These are phyloP conservation scores for Phytophthora palmivora DNA, from an alignment of 352 stramenopile genomes.

Conservation along the genomic window DNA sequence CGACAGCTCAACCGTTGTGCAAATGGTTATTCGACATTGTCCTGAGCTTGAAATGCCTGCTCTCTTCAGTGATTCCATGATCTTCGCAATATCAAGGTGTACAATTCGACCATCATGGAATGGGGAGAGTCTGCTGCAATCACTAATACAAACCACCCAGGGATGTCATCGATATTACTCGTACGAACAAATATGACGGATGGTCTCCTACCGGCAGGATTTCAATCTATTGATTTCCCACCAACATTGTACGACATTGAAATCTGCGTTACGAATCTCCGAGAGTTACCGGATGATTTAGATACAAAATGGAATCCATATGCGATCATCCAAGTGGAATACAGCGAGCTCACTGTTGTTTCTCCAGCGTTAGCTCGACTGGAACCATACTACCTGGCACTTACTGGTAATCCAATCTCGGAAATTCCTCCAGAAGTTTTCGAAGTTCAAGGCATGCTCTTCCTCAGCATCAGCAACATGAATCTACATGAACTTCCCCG, in stretches of 20 bases:
- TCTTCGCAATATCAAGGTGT: constrained; percentile 45
- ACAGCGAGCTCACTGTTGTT: constrained; percentile 23
- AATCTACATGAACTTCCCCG: constrained; percentile 22
- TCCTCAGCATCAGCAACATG: constrained; percentile 22
- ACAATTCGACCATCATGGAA: constrained; percentile 44
- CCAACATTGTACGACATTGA: constrained; percentile 43
- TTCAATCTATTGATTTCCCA: constrained; percentile 48
- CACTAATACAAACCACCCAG: constrained; percentile 23
- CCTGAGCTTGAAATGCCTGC: constrained; percentile 32
- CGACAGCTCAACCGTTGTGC: constrained; percentile 30
- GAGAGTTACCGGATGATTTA: constrained; percentile 39
- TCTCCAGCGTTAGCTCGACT: constrained; percentile 21
- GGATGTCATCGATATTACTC: constrained; percentile 39
- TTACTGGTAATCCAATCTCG: constrained; percentile 36
- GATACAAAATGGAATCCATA: constrained; percentile 38
- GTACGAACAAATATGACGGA: constrained; percentile 46
- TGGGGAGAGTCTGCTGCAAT: constrained; percentile 39
- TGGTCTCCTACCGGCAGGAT: constrained; percentile 32
- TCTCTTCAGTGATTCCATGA: constrained; percentile 23
- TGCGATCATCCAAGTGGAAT: constrained; percentile 34
- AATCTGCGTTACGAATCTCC: constrained; percentile 49
- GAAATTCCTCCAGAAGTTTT: constrained; percentile 34
- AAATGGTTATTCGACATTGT: constrained; percentile 49
- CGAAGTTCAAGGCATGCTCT: constrained; percentile 15
- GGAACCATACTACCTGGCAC: constrained; percentile 26